These are phyloP conservation scores for Cyberlindnera subsufficiens DNA, from an alignment of 805 yeast genomes.

Conservation along the genomic window DNA sequence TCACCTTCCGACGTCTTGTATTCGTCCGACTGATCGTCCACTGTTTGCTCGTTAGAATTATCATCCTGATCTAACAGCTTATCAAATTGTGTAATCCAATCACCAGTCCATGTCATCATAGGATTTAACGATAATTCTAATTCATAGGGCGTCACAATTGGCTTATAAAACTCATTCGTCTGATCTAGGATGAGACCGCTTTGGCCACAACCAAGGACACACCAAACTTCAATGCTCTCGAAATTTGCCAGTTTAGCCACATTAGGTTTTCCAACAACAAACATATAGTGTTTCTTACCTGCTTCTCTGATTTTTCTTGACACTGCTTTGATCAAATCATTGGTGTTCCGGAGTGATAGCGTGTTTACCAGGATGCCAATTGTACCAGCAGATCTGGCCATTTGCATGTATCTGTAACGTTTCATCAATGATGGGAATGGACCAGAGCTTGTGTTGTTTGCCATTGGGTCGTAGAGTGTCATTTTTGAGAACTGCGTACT, in stretches of 20 bases:
- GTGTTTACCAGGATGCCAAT: conserved; percentile 90
- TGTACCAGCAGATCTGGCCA: conserved; percentile 88
- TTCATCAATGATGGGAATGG: conserved; percentile 78
- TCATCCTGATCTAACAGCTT: conserved; percentile 37
- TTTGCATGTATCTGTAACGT: conserved; percentile 79
- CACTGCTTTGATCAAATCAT: conserved; percentile 55
- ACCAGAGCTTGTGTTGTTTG: conserved; percentile 35
- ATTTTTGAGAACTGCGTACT: conserved; percentile 63
- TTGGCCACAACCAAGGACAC: conserved; percentile 88
- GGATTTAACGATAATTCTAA: conserved; percentile 70
- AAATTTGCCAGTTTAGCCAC: conserved; percentile 96
- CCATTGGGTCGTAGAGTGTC: conserved; percentile 41
- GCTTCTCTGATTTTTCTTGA: conserved; percentile 58
- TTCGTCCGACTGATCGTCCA: conserved; percentile 20
- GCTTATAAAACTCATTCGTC: conserved; percentile 75
- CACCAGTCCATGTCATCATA: conserved; percentile 85
- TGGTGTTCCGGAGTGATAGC: conserved; percentile 71
- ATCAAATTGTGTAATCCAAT: conserved; percentile 83
- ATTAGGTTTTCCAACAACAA: conserved; percentile 97
- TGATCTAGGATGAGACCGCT: conserved; percentile 87
- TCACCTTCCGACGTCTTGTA: conserved; percentile 28
- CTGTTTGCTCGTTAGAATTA: conserved; percentile 26
- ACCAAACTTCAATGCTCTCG: conserved; percentile 93
- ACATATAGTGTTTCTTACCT: conserved; percentile 87
- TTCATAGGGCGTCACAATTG: conserved; percentile 92